Evolutionary conservation across 192 early-diverging fungal genomes (phyloP), one percentile per base, ranked within the genome.

Genomic region (Helicostylum pulchrum): DNA sequence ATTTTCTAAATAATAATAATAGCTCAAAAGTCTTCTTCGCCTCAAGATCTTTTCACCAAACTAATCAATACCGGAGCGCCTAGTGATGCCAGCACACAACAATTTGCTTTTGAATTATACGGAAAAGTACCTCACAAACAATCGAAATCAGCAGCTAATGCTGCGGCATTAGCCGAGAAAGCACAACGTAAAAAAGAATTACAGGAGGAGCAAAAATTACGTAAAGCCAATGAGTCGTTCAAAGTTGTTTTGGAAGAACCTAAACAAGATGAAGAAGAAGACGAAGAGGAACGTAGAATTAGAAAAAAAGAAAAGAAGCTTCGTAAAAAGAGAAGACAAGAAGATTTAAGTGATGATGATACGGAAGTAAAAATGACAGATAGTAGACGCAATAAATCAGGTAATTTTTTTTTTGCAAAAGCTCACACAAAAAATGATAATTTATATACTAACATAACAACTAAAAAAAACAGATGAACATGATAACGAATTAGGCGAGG

Each of bases 21-120:
- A 71, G 89, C 88, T 6, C 64, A 87, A 69, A 83, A 64, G 1
- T 73, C 87, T 42, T 88, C 84, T 66, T 83, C 85, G 0, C 75
- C 78, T 15, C 65, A 77, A 32, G 66, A 60, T 23, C 74, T 96
- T 19, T 64, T 77, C 2, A 36, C 61, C 34, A 69, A 73, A 7
- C 80, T 96, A 3, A 68, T 74, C 44, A 81, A 73, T 17, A 83
- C 80, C 30, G 87, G 89, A 15, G 78, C 93, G 6, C 90, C 90
- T 2, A 46, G 65, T n/a, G 74, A 78, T 48, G 70, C 74, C 11
- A 74, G 64, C 5, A 80, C 85, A 2, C 67, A 72, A n/a, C 67
- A 59, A 3, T 92, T 94, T 77, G 91, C 82, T 3, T 53, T 67
- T 5, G 87, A 91, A 4, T 78, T 96, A 12, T 91, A 74, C 61